Conservation (phyloP, 2,329 filamentous ascomycete genomes). For the Pseudomassariella vexata region DNA sequence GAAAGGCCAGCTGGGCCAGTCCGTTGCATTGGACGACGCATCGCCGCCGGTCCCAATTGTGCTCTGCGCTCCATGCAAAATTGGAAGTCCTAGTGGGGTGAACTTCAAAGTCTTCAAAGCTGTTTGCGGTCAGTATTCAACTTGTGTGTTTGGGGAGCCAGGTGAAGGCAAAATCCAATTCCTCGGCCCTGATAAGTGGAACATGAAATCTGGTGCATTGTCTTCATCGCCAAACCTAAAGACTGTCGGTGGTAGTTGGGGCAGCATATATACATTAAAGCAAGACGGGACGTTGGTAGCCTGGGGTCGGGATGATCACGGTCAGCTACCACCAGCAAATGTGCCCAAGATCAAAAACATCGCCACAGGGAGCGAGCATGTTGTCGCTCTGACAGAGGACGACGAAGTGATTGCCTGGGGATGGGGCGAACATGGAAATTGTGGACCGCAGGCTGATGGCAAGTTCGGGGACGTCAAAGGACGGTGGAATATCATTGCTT, state of each 20-base stretch:
- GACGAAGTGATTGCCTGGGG: slow-evolving; percentile 79
- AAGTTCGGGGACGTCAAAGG: slow-evolving; percentile 59
- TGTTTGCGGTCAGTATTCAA: slow-evolving; percentile 82
- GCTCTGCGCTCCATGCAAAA: slow-evolving; percentile 6
- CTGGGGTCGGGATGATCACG: slow-evolving; percentile 84
- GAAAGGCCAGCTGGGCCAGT: slow-evolving; percentile 74
- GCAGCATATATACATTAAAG: slow-evolving; percentile 67
- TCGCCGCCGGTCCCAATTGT: slow-evolving; percentile 6
- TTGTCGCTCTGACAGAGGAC: slow-evolving; percentile 61
- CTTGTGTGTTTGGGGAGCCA: slow-evolving; percentile 58
- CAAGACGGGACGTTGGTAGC: slow-evolving; percentile 54
- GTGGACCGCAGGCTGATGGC: slow-evolving; percentile 61
- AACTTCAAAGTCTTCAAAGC: slow-evolving; percentile 60
- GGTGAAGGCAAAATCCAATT: slow-evolving; percentile 56
- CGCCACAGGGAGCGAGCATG: slow-evolving; percentile 87
- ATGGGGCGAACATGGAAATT: slow-evolving; percentile 98
- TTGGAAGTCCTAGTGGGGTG: slow-evolving; percentile 47
- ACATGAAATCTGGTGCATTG: slow-evolving; percentile 54
- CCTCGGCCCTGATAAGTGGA: slow-evolving; percentile 72
- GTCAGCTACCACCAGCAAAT: slow-evolving; percentile 63
- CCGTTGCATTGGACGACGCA: slow-evolving; percentile 20
- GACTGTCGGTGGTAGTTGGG: slow-evolving; percentile 75
- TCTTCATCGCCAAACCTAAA: slow-evolving; percentile 50
- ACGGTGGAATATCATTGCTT: slow-evolving; percentile 61
- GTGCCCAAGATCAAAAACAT: slow-evolving; percentile 57